A percentile compares a stretch with the other conserved stretches of the same genome.
Evolutionary conservation across 768 basidiomycete species (phyloP).

Genomic region (Mrakia gelida): DNA sequence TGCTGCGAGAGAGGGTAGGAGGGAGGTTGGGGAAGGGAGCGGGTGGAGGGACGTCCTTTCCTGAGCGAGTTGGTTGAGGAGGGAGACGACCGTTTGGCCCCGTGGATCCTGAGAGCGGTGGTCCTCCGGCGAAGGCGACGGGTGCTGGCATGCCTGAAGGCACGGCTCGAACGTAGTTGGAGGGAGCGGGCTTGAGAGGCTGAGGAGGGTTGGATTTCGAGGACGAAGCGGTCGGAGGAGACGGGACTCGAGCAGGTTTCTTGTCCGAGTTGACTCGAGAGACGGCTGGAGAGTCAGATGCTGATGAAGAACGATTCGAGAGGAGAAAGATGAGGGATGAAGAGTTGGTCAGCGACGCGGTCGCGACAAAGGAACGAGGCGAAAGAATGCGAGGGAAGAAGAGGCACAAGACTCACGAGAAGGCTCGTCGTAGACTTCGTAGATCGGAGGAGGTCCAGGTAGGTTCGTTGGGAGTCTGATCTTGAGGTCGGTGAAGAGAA

Average conservation of each 20-base stretch:
- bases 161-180: not conserved
- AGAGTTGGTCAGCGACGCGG: not conserved
- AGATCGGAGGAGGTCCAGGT: conserved; percentile 1
- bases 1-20: not conserved
- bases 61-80: not conserved
- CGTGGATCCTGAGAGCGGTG: not conserved
- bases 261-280: not conserved
- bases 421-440: not conserved
- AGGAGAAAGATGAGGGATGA: not conserved
- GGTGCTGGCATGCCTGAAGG: not conserved
- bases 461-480: conserved; percentile 30
- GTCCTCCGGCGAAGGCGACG: not conserved
- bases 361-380: not conserved
- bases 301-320: not conserved
- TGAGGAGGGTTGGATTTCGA: not conserved
- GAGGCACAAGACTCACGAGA: not conserved
- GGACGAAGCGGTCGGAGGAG: conserved; percentile 8
- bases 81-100: not conserved
- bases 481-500: conserved; percentile 27
- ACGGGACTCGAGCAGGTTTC: not conserved
- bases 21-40: conserved; percentile 5
- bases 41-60: not conserved
- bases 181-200: not conserved
- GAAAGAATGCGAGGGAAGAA: not conserved
- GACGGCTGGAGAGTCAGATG: not conserved